Base-by-base conservation (phyloP, 2,329 filamentous ascomycete species). In the Nemania sp. region DNA sequence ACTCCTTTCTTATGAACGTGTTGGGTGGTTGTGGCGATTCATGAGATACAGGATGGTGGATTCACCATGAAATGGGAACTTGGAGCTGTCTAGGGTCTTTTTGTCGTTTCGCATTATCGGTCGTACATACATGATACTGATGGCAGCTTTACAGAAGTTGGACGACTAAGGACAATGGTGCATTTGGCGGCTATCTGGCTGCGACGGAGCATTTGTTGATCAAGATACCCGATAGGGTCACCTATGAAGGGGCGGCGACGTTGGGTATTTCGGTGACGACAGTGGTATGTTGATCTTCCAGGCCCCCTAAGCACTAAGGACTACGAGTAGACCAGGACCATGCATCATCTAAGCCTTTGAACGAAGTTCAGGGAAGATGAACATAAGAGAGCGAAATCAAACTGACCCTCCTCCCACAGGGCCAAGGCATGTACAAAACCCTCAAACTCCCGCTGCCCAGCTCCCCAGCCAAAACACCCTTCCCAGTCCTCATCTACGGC, bases 341-440 rank as follows among this genome's bases (percentile, higher is more conserved):
- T n/a, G n/a, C n/a, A n/a, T n/a, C n/a, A n/a, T n/a, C n/a, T n/a
- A n/a, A n/a, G n/a, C n/a, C n/a, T n/a, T n/a, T n/a, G n/a, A 6
- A 33, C 12, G 30, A 33, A 14, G 11, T 5, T 14, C 3, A 6
- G 30, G 11, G 5, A 33, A 33, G 30, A n/a, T 9, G 11, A 14
- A 36, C 17, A 36, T 2, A 20, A 19, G 15, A 8, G 22, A 20
- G 22, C 11, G 17, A 22, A 22, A n/a, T 12, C 2, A 20, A 44
- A 34, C 44, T 30, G 23, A 52, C 54, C 19, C 15, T 26, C 14
- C 36, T 19, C 7, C 17, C n/a, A 42, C 55, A 76, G 73, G 76
- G 70, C 26, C 77, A 80, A 67, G 74, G 72, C 0, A 69, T 81
- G 5, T 81, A 79, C 66, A 73, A 78, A 54, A 63, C 65, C 5